These are phyloP conservation scores for Verticillium klebahnii DNA, from an alignment of 2,329 filamentous ascomycete species.

Conservation along the genomic window DNA sequence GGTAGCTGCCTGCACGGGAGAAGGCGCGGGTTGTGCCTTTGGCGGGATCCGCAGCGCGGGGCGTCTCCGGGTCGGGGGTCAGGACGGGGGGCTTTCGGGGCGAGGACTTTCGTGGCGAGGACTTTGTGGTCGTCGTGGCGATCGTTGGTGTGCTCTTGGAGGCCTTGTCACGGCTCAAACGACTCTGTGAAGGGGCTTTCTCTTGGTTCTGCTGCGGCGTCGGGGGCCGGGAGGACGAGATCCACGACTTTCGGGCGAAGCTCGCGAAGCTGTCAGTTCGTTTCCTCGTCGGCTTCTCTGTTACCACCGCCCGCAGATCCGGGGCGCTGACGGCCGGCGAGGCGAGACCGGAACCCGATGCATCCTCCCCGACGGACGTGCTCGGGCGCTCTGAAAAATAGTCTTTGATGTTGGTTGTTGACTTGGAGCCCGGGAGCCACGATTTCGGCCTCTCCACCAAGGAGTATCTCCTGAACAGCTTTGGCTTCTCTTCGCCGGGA, in stretches of 20 bases:
- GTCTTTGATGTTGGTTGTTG: conserved; percentile 29
- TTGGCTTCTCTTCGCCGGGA: conserved; percentile 22
- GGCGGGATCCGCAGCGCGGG: conserved; percentile 29
- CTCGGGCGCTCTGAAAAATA: conserved; percentile 18
- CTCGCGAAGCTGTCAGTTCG: conserved; percentile 41
- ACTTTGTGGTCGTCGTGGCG: conserved; percentile 15
- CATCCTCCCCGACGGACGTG: conserved; percentile 10
- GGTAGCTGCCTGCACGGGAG: conserved; percentile 40
- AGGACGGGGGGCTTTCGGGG: conserved; percentile 23
- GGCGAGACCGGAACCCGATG: conserved; percentile 4
- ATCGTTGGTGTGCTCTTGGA: conserved; percentile 18
- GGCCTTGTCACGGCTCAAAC: conserved; percentile 8
- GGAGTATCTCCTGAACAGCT: conserved; percentile 36
- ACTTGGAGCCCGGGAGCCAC: conserved; percentile 46
- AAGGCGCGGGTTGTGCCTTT: conserved; percentile 32
- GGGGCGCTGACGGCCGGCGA: not conserved
- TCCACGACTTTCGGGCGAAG: conserved; percentile 49
- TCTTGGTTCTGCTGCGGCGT: conserved; percentile 29
- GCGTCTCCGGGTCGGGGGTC: conserved; percentile 21
- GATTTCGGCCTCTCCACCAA: conserved; percentile 45
- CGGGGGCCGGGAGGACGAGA: conserved; percentile 42
- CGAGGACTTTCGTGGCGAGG: conserved; percentile 15
- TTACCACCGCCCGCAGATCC: not conserved
- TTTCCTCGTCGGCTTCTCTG: not conserved
- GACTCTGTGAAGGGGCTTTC: not conserved